These are phyloP conservation scores for Linnemannia hyalina DNA, from an alignment of 192 early-diverging fungal species.

Conservation along the genomic window DNA sequence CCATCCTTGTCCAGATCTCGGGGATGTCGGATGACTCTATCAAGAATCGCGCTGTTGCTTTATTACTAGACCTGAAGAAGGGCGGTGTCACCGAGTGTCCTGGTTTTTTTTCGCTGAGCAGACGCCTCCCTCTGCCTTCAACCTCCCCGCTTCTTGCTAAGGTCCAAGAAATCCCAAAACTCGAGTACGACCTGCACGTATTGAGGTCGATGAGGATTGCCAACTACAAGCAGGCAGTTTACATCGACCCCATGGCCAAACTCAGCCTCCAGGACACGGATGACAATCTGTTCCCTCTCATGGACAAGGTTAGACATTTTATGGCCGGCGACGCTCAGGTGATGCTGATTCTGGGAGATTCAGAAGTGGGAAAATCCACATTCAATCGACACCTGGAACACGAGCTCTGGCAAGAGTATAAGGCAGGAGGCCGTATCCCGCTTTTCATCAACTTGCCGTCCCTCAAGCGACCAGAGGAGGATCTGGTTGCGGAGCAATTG, in stretches of 20 bases:
- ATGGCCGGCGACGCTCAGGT: conserved; percentile 11
- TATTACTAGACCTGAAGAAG: too few relatives aligned
- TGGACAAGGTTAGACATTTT: not conserved
- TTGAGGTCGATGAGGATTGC: too few relatives aligned
- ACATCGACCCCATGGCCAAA: not conserved
- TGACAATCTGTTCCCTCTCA: not conserved
- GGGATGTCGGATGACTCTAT: too few relatives aligned
- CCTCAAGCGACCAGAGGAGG: not conserved
- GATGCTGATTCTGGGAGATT: not conserved
- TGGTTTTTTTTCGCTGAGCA: too few relatives aligned
- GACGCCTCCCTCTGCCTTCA: too few relatives aligned
- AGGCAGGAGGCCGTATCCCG: not conserved
- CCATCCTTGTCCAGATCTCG: too few relatives aligned
- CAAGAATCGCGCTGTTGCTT: too few relatives aligned
- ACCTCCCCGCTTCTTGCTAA: too few relatives aligned
- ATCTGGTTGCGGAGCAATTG: not conserved
- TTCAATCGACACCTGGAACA: conserved; percentile 15
- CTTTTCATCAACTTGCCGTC: conserved; percentile 7
- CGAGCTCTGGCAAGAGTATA: not conserved
- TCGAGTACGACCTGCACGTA: not conserved
- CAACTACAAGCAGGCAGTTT: not conserved
- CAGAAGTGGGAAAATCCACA: conserved; percentile 11
- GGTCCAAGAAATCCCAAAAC: not conserved
- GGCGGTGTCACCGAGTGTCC: too few relatives aligned
- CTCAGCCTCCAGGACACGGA: not conserved